Base-by-base conservation (phyloP, 2,329 filamentous ascomycete species). In the Aspergillus sp. region DNA sequence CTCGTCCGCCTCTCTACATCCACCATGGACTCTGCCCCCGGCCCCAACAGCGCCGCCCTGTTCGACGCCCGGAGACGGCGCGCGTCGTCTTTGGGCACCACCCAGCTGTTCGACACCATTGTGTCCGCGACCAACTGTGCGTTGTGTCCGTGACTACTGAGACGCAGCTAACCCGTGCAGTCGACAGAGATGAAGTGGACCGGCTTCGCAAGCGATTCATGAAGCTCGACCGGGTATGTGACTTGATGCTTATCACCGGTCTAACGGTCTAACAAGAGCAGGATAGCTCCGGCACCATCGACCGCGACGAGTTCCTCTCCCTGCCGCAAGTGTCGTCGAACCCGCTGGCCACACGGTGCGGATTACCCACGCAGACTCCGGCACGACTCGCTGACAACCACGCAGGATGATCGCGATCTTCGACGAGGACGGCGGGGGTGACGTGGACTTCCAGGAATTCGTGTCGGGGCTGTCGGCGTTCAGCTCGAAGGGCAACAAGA, bases 391-490 rank as follows among this genome's bases (percentile, higher is more conserved):
- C 17, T 39, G 19, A n/a, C 13, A 4, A 10, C 8, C n/a, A 20
- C 19, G 40, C 56, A 88, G 84, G 63, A 94, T 98, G 86, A 98
- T 98, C 55, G 89, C 91, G 37, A 98, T 96, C 52, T 96, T 98
- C 58, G 91, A 98, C 62, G 91, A 96, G 64, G 91, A 98, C 61
- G 91, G 91, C 42, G 89, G 91, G 49, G 91, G 91, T 53, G 86
- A 94, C 52, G 91, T 98, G 50, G 91, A 98, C 63, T 98, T 98
- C 64, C 86, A 96, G 57, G 91, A 98, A 64, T 98, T 98, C 60
- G 91, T 98, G 7, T 86, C 85, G 1, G 91, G 91, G 4, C 75
- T 98, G 29, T 89, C 82, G 47, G 91, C 91, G 25, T 98, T 98
- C 72, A 91, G 83, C 58, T 88, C 82, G 66, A 96, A 95, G 68